Evolutionary conservation across 441 rosid genomes (phyloP), one percentile per base, ranked within the genome.

Genomic region (Pelargonium myrrhifolium): DNA sequence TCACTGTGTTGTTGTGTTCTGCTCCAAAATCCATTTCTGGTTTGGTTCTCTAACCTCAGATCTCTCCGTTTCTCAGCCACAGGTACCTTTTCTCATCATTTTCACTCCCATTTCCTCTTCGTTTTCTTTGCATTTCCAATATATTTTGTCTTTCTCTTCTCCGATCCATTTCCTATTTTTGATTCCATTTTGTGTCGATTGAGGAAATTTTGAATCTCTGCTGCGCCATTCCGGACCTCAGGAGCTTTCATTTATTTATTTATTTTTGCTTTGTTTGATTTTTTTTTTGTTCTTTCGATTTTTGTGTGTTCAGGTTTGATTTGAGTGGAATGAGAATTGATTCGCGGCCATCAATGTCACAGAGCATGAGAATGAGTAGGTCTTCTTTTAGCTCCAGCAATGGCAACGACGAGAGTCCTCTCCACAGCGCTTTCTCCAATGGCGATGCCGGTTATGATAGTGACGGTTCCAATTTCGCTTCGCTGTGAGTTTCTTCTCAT

Each of bases 391-490:
- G 80, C 80, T 81, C 87, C 12, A 69, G 69, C 71, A 74, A 68
- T 74, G 86, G 81, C 42, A 76, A 76, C 55, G 88, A 72, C 4
- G 81, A 81, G 39, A 72, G 79, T 66, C 75, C 84, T 49, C 72
- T 74, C 15, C 82, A 76, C 68, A 68, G 73, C 68, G 66, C 85
- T 71, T 42, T 77, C 65, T 79, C 83, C 12, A 89, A 85, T 66
- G 92, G 86, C 59, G 96, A 89, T 28, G 62, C 31, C 65, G 96
- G 81, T 40, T 89, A 89, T 51, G 90, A 89, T 64, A 89, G 92
- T 64, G 92, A 87, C 73, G 85, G 39, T 35, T 35, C 39, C 39
- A 35, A 35, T 35, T 35, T 84, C 31, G 81, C 90, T 3, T 85
- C 87, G 6, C 79, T 71, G 92, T 89, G 60, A 80, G 83, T 84